A percentile compares a stretch with the other conserved stretches of the same genome.
Conservation (phyloP, 257 asterid genomes). For the Primulina huaijiensis region DNA sequence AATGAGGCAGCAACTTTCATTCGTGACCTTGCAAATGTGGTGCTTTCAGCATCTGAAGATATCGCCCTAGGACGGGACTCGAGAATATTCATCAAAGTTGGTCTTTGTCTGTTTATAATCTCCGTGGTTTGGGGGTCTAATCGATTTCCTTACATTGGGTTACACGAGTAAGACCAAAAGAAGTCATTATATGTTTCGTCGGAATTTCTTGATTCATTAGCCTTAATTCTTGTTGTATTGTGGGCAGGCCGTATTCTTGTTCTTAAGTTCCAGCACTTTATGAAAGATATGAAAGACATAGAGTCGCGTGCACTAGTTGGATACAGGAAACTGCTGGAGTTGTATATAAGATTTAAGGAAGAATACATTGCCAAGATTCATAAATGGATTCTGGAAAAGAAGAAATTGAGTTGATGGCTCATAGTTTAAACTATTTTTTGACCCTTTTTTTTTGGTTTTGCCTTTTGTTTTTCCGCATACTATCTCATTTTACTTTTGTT, state of each 20-base stretch:
- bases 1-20: constrained; percentile 46
- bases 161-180: constrained; percentile 49
- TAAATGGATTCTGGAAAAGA: constrained; percentile 50
- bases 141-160: constrained; percentile 53
- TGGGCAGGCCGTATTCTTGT: constrained; percentile 53
- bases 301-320: constrained; percentile 34
- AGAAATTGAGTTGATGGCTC: constrained; percentile 54
- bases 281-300: constrained; percentile 59
- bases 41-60: constrained; percentile 55
- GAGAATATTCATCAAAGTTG: constrained; percentile 48
- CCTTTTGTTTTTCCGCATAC: constrained; percentile 3
- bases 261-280: constrained; percentile 70
- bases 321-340: constrained; percentile 37
- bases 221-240: constrained; percentile 7
- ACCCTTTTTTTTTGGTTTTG: neutral
- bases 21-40: constrained; percentile 40
- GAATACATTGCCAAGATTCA: constrained; percentile 38
- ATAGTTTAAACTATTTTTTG: constrained; percentile 1
- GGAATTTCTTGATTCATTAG: neutral
- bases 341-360: constrained; percentile 44
- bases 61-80: constrained; percentile 72
- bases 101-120: constrained; percentile 39
- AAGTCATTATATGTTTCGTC: neutral
- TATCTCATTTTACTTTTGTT: neutral
- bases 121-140: constrained; percentile 53